phyloP scores from a whole-genome alignment of 495 filamentous ascomycete species.

The Aspergillus diversus region DNA sequence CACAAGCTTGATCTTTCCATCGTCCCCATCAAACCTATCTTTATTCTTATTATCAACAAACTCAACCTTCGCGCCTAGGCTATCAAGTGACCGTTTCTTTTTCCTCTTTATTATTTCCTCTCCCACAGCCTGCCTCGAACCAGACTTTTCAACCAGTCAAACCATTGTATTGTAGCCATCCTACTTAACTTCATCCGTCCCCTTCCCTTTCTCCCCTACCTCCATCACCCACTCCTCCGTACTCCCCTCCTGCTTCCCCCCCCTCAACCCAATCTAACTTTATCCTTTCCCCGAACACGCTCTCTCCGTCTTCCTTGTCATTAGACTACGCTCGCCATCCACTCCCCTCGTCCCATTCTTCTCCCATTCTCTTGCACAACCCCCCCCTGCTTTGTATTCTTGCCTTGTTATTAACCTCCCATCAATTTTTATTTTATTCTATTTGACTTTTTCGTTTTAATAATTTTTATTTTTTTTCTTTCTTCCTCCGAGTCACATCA shows the following conservation, averaged over 20 bases:
- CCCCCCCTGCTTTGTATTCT: slow-evolving; percentile 22
- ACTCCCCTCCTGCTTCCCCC: slow-evolving; percentile 11
- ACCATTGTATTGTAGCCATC: slow-evolving; percentile 9
- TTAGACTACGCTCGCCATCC: slow-evolving; percentile 16
- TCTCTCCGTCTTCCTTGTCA: slow-evolving; percentile 37
- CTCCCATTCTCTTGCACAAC: slow-evolving; percentile 23
- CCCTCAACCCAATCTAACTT: slow-evolving; percentile 24
- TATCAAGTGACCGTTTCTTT: not conserved
- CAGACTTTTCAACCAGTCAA: slow-evolving; percentile 4
- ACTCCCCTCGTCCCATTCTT: slow-evolving; percentile 24
- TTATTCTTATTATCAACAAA: not conserved
- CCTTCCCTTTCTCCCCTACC: slow-evolving; percentile 8
- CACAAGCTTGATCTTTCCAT: not conserved
- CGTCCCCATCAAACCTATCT: not conserved
- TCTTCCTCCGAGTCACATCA: slow-evolving; percentile 16
- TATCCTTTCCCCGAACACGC: slow-evolving; percentile 26
- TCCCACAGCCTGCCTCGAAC: not conserved
- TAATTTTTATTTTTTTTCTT: slow-evolving; percentile 20
- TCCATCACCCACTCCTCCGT: slow-evolving; percentile 1
- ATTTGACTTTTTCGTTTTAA: slow-evolving; percentile 15
- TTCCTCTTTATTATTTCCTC: not conserved
- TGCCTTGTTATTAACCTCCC: slow-evolving; percentile 23
- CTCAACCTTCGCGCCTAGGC: not conserved
- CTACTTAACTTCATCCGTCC: slow-evolving; percentile 18
- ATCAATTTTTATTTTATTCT: slow-evolving; percentile 24